Percentiles rank a stretch among this genome's conserved stretches.
phyloP scores from a whole-genome alignment of 2,329 filamentous ascomycete genomes.

The Catunica adiposa region DNA sequence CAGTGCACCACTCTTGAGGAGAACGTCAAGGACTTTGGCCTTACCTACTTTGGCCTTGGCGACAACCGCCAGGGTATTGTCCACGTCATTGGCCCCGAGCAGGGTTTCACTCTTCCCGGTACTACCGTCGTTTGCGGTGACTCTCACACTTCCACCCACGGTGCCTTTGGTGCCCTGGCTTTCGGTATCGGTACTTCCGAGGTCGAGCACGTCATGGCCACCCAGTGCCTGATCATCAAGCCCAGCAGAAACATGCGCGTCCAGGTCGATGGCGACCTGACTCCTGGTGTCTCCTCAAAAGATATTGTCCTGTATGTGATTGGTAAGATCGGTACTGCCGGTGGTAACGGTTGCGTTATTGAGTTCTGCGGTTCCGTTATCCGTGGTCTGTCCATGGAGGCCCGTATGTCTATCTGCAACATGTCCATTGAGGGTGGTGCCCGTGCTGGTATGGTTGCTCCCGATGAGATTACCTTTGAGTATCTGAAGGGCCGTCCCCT shows the following conservation, averaged over 20 bases:
- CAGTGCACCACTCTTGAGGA: constrained; percentile 95
- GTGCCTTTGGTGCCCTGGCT: constrained; percentile 84
- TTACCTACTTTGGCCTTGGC: constrained; percentile 92
- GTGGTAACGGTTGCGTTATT: constrained; percentile 85
- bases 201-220: constrained; percentile 95
- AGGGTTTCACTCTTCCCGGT: constrained; percentile 93
- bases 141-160: constrained; percentile 95
- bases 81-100: constrained; percentile 94
- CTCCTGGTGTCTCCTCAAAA: constrained; percentile 87
- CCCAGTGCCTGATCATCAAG: constrained; percentile 86
- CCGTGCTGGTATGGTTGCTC: constrained; percentile 89
- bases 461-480: constrained; percentile 83
- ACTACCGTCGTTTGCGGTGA: constrained; percentile 97
- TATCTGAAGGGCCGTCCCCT: constrained; percentile 86
- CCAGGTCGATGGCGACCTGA: constrained; percentile 79
- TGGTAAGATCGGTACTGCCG: constrained; percentile 84
- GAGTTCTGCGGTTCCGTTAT: constrained; percentile 97
- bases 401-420: constrained; percentile 98
- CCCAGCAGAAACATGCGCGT: constrained; percentile 98
- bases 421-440: constrained; percentile 97
- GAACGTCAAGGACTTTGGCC: constrained; percentile 89
- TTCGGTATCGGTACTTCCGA: constrained; percentile 97
- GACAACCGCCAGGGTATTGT: constrained; percentile 97
- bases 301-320: constrained; percentile 89
- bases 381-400: constrained; percentile 79